Conservation (phyloP, 1,284 basidiomycete species). For the Sporisorium reilianum region DNA sequence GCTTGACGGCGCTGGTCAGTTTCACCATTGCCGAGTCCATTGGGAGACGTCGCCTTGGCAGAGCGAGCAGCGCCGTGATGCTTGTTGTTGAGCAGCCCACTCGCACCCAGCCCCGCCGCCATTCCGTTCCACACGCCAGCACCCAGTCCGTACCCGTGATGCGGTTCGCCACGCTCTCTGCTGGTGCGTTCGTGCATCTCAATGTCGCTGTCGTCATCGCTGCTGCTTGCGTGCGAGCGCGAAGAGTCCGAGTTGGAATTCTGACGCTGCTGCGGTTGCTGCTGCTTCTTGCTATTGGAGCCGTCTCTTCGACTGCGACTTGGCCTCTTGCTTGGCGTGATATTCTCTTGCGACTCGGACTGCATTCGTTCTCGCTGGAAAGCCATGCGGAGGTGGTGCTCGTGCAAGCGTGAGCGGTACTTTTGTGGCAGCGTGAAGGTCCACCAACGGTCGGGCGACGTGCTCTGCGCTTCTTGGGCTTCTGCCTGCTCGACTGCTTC, state of each 20-base stretch:
- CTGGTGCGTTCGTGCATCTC: slow-evolving; percentile 39
- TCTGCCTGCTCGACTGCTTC: slow-evolving; percentile 33
- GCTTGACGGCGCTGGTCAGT: slow-evolving; percentile 28
- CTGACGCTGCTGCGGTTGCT: slow-evolving; percentile 20
- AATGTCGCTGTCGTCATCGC: slow-evolving; percentile 31
- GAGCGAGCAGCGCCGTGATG: slow-evolving; percentile 12
- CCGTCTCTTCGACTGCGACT: slow-evolving; percentile 9
- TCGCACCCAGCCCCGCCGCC: slow-evolving; percentile 45
- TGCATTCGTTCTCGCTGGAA: slow-evolving; percentile 39
- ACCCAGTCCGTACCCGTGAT: slow-evolving; percentile 39
- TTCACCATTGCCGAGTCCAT: slow-evolving; percentile 2
- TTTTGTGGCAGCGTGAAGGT: slow-evolving; percentile 61
- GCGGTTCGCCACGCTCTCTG: slow-evolving; percentile 15
- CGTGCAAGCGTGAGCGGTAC: slow-evolving; percentile 52
- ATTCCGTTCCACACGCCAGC: slow-evolving; percentile 30
- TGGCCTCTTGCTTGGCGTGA: slow-evolving; percentile 6
- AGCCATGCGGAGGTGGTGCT: slow-evolving; percentile 54
- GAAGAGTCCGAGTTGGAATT: slow-evolving; percentile 34
- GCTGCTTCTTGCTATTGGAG: slow-evolving; percentile 21
- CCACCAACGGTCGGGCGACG: slow-evolving; percentile 55
- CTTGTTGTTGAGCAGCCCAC: slow-evolving; percentile 46
- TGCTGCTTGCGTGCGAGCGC: slow-evolving; percentile 29
- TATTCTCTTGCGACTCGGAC: slow-evolving; percentile 25
- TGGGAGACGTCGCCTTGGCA: slow-evolving; percentile 5
- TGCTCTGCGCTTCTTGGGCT: slow-evolving; percentile 32